phyloP scores from a whole-genome alignment of 768 basidiomycete genomes.

The Hericium alpestre region DNA sequence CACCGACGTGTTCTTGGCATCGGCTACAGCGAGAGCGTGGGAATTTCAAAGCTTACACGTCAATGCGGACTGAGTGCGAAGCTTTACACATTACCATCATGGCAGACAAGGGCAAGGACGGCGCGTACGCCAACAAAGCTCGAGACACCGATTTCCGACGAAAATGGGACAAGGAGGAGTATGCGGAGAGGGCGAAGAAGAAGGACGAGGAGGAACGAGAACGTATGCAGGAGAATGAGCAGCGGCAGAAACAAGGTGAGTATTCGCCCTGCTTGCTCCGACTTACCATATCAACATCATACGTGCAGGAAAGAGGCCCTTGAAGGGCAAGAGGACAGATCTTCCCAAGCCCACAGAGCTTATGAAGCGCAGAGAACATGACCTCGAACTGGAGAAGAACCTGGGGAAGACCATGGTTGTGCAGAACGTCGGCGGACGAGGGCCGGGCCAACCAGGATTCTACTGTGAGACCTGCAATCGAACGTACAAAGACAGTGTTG shows the following conservation, averaged over 20 bases:
- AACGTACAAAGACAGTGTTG: constrained; percentile 89
- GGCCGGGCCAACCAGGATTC: constrained; percentile 88
- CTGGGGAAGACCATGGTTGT: constrained; percentile 93
- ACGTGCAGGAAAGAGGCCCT: constrained; percentile 67
- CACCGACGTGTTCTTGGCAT: neutral
- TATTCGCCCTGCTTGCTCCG: neutral
- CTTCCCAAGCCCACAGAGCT: constrained; percentile 89
- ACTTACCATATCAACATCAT: neutral
- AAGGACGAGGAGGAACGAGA: constrained; percentile 28
- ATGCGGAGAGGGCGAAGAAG: constrained; percentile 30
- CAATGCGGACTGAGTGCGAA: neutral
- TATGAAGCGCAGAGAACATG: constrained; percentile 77
- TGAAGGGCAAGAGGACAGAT: constrained; percentile 59
- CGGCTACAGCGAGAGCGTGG: neutral
- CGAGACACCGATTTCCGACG: constrained; percentile 21
- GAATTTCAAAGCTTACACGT: neutral
- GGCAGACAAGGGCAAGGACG: constrained; percentile 14
- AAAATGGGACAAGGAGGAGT: constrained; percentile 40
- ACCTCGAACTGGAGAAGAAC: constrained; percentile 90
- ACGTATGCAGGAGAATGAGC: constrained; percentile 27
- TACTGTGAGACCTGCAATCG: constrained; percentile 86
- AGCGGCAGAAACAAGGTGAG: constrained; percentile 69
- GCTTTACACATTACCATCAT: neutral
- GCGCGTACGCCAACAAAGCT: constrained; percentile 15
- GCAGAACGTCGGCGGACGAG: constrained; percentile 67